Base-by-base conservation (phyloP, 2,329 filamentous ascomycete species). In the Chalara sp. region DNA sequence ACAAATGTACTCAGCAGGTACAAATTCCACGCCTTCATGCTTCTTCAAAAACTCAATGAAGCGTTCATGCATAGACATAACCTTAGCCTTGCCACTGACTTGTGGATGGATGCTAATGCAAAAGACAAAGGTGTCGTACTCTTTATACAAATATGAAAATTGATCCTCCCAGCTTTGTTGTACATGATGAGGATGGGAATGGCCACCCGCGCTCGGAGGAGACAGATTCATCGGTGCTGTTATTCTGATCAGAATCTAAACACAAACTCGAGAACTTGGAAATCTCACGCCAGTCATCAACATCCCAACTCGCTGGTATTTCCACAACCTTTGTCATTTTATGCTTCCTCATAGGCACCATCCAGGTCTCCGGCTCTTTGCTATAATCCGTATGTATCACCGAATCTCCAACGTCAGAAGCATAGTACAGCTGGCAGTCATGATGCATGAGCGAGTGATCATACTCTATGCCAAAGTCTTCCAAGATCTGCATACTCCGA, bases 51-150 rank as follows among this genome's bases (percentile, higher is more conserved):
- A 71, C 53, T 74, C 68, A 47, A 75, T 73, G 13, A 75, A 57
- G 44, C 68, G 56, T 62, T 74, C 71, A 61, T 74, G 72, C 70
- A 76, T 67, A 51, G 72, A 47, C 13, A 74, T 61, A 5, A 73
- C 68, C 55, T 75, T 71, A 30, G 72, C 68, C 62, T 72, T 73
- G 5, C 72, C 73, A 55, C 67, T 70, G 6, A 75, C 71, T 54
- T 76, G 70, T 13, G 35, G 35, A n/a, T 39, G 73, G 73, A 59
- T 75, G 72, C 63, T 69, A 39, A 75, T 72, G 1, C 71, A 71
- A 53, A 75, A 75, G 6, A 75, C 63, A 51, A 75, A 75, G 6
- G 63, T 64, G 10, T 73, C 70, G 52, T 72, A 70, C 58, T 73
- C 71, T 32, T 68, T 57, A 55, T 74, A 74, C 39, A 66, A 63